These are phyloP conservation scores for Talaromyces sp. DNA, from an alignment of 2,329 filamentous ascomycete species.

Conservation along the genomic window DNA sequence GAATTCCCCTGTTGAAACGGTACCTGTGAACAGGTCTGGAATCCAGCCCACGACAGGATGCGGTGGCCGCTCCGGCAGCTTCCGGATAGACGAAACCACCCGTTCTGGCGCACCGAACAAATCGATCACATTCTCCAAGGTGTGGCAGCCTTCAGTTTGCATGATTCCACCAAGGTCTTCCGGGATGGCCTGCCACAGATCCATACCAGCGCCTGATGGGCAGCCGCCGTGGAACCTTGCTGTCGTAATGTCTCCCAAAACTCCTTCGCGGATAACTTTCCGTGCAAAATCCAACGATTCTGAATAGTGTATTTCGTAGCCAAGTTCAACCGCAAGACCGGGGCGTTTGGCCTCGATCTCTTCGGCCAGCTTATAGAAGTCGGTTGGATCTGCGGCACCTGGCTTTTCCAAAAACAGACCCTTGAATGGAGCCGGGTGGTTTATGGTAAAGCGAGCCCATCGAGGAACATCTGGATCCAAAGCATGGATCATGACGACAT, in stretches of 20 bases:
- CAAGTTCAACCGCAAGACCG: conserved; percentile 13
- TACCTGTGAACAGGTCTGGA: conserved; percentile 14
- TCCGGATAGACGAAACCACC: conserved; percentile 16
- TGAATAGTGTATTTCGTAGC: conserved; percentile 17
- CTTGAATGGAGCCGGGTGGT: conserved; percentile 15
- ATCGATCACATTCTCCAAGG: conserved; percentile 14
- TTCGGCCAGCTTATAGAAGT: conserved; percentile 15
- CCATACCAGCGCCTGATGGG: conserved; percentile 16
- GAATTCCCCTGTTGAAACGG: conserved; percentile 9
- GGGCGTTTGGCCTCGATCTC: conserved; percentile 13
- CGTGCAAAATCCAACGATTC: conserved; percentile 15
- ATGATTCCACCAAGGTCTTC: conserved; percentile 13
- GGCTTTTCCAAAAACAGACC: conserved; percentile 16
- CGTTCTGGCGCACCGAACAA: conserved; percentile 14
- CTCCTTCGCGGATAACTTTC: conserved; percentile 12
- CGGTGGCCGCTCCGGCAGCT: conserved; percentile 13
- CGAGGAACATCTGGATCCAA: conserved; percentile 16
- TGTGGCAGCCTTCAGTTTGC: conserved; percentile 15
- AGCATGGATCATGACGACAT: conserved; percentile 17
- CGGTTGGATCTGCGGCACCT: conserved; percentile 14
- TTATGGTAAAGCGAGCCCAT: conserved; percentile 15
- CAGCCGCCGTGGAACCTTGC: conserved; percentile 19
- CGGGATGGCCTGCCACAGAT: conserved; percentile 15
- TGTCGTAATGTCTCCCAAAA: conserved; percentile 16
- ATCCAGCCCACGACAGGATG: conserved; percentile 15